Percentiles rank a stretch among this genome's conserved stretches.
phyloP scores from a whole-genome alignment of 2,329 filamentous ascomycete genomes.

The Ophiostoma angusticollis region DNA sequence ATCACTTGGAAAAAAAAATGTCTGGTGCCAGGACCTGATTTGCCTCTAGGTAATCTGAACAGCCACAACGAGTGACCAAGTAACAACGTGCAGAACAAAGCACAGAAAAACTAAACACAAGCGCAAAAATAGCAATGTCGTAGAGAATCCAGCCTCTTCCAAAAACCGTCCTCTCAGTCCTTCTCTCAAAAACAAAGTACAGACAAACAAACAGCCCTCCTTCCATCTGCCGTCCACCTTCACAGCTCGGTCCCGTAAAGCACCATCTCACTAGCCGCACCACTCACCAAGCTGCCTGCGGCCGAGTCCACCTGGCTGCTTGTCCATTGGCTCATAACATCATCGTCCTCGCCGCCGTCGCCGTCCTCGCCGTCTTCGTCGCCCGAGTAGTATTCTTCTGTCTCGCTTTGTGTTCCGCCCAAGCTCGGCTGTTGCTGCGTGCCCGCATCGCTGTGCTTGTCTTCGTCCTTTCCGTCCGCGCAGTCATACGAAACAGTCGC shows the following conservation, averaged over 20 bases:
- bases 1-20: too few species aligned
- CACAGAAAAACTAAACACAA: not conserved
- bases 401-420: constrained; percentile 16
- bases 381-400: constrained; percentile 22
- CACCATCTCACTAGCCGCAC: constrained; percentile 15
- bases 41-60: too few species aligned
- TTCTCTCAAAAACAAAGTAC: not conserved
- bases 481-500: constrained; percentile 11
- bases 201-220: not conserved
- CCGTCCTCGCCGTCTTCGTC: too few species aligned
- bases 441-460: constrained; percentile 36
- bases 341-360: too few species aligned
- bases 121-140: not conserved
- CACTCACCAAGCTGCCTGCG: constrained; percentile 13
- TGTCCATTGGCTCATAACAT: constrained; percentile 34
- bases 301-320: constrained; percentile 25
- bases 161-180: not conserved
- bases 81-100: not conserved
- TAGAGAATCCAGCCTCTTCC: constrained; percentile 4
- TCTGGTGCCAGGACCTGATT: too few species aligned
- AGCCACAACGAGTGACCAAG: not conserved
- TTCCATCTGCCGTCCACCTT: not conserved
- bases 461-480: constrained; percentile 20
- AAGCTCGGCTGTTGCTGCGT: constrained; percentile 36
- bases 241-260: constrained; percentile 10